phyloP scores from a whole-genome alignment of 108 stramenopile genomes.

The Craspedostauros australis region DNA sequence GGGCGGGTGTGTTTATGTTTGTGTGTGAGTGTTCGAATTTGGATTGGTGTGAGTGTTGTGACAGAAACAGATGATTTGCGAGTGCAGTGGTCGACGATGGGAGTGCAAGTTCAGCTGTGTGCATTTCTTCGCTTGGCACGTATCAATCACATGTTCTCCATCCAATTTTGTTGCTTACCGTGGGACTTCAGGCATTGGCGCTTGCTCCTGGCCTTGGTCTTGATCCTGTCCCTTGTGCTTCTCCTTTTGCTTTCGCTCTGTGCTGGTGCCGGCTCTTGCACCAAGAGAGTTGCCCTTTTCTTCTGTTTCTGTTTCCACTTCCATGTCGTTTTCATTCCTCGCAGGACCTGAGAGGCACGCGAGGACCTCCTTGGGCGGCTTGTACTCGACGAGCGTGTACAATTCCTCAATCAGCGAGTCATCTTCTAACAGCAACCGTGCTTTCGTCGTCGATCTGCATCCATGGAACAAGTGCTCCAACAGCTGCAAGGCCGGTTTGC shows the following conservation, averaged over 20 bases:
- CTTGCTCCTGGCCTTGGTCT: no score
- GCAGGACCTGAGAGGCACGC: not conserved
- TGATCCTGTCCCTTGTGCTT: not conserved
- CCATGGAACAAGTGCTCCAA: slow-evolving; percentile 57
- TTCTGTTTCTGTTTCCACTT: not conserved
- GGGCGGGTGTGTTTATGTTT: no score
- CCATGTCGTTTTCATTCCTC: not conserved
- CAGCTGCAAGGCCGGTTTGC: slow-evolving; percentile 28
- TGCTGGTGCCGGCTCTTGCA: not conserved
- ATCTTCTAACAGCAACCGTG: slow-evolving; percentile 15
- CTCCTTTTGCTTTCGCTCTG: not conserved
- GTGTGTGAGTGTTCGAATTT: no score
- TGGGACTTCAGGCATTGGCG: no score
- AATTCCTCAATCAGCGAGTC: slow-evolving; percentile 40
- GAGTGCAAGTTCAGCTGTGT: no score
- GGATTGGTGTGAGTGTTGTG: no score
- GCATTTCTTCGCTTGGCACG: no score
- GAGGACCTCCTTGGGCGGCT: slow-evolving; percentile 16
- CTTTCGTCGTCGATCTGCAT: slow-evolving; percentile 18
- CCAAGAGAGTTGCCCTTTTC: not conserved
- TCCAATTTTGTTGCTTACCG: no score
- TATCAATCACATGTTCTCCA: no score
- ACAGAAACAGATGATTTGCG: no score
- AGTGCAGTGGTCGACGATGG: no score
- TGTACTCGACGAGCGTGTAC: slow-evolving; percentile 51